Evolutionary conservation across 106 monocot genomes (phyloP).

Genomic region (Alisma plantagoaquatica): DNA sequence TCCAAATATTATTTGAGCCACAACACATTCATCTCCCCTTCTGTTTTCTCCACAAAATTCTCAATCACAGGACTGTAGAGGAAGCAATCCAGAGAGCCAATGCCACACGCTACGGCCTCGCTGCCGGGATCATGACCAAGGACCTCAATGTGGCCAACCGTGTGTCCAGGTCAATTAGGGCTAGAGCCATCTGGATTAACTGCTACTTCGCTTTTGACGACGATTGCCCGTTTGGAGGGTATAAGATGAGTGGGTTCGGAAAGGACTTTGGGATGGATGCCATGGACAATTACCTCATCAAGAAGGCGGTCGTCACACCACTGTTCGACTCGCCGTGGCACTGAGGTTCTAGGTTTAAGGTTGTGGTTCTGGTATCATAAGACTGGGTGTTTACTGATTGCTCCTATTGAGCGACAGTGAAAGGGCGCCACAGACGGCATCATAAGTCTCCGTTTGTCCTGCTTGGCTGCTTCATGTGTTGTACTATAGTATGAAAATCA

Average conservation of each 20-base stretch:
- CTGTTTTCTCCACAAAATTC: too few species aligned
- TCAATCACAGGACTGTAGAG: constrained; percentile 65
- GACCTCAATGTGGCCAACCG: constrained; percentile 50
- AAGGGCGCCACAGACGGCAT: too few species aligned
- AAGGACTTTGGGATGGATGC: constrained; percentile 30
- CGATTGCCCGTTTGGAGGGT: constrained; percentile 39
- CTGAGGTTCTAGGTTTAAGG: too few species aligned
- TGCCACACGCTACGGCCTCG: constrained; percentile 46
- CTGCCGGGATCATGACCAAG: constrained; percentile 66
- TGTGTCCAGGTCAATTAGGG: constrained; percentile 39
- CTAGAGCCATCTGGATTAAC: constrained; percentile 40
- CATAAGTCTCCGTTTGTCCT: too few species aligned
- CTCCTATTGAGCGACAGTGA: too few species aligned
- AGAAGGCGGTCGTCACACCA: constrained; percentile 46
- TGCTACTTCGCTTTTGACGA: constrained; percentile 43
- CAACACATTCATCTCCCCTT: too few species aligned
- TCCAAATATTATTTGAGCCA: too few species aligned
- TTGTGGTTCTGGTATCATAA: too few species aligned
- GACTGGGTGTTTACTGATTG: too few species aligned
- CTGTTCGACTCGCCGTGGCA: constrained; percentile 47
- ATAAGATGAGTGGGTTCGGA: constrained; percentile 59
- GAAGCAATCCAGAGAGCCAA: constrained; percentile 71
- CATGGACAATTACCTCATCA: constrained; percentile 29
- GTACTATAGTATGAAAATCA: too few species aligned
- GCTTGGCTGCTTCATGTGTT: too few species aligned